Conservation (phyloP, 257 asterid species). For the Salvia miltiorrhiza region DNA sequence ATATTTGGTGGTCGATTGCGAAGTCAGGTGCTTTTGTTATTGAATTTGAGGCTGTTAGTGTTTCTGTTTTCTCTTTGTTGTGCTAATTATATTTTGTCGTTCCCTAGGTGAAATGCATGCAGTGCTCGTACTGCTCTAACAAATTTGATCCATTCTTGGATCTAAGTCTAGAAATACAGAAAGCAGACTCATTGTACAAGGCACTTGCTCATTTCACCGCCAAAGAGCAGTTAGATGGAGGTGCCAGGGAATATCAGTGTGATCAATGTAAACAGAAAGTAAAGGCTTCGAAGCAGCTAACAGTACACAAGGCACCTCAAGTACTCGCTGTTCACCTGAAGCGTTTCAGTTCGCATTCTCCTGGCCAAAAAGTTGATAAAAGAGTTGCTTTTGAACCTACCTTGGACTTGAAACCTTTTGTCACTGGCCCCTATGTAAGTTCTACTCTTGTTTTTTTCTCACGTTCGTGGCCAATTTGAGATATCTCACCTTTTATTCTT, state of each 20-base stretch:
- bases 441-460: neutral
- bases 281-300: slow-evolving; percentile 83
- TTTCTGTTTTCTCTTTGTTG: neutral
- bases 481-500: neutral
- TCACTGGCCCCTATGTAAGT: slow-evolving; percentile 83
- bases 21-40: slow-evolving; percentile 63
- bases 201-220: slow-evolving; percentile 90
- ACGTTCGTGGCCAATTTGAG: neutral
- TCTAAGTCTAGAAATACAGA: slow-evolving; percentile 78
- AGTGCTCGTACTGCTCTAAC: slow-evolving; percentile 84
- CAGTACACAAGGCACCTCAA: slow-evolving; percentile 77
- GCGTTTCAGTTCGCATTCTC: slow-evolving; percentile 68
- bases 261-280: slow-evolving; percentile 96
- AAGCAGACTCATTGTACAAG: slow-evolving; percentile 67
- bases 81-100: slow-evolving; percentile 3
- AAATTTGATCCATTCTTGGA: slow-evolving; percentile 93
- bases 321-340: slow-evolving; percentile 89
- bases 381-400: slow-evolving; percentile 60
- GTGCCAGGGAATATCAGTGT: slow-evolving; percentile 82
- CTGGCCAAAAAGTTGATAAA: slow-evolving; percentile 72
- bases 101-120: slow-evolving; percentile 91
- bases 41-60: neutral
- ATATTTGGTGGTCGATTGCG: slow-evolving; percentile 92
- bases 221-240: slow-evolving; percentile 88
- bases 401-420: slow-evolving; percentile 81